Evolutionary conservation across 345 rosid genomes (phyloP).

Genomic region (Gossypioides kirkii): DNA sequence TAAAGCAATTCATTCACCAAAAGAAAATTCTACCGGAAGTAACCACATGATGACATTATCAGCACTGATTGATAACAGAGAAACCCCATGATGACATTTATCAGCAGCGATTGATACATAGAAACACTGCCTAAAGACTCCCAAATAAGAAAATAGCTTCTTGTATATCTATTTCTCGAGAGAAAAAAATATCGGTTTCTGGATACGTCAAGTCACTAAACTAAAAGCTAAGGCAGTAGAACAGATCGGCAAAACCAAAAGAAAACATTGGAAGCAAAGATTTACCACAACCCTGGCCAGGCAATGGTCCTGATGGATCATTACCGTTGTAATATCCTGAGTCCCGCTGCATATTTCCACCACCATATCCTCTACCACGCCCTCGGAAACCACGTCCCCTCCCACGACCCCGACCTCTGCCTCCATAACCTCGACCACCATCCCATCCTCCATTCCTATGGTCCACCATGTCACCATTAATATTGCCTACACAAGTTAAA

Average conservation of each 20-base stretch:
- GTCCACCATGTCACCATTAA: slow-evolving; percentile 30
- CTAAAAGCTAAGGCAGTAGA: not conserved
- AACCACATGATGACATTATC: not conserved
- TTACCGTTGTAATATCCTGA: slow-evolving; percentile 16
- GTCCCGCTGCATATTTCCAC: slow-evolving; percentile 19
- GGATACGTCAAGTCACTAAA: not conserved
- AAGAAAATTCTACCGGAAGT: not conserved
- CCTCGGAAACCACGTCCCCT: slow-evolving; percentile 44
- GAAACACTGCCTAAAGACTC: not conserved
- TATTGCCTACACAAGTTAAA: slow-evolving; percentile 25
- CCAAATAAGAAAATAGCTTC: not conserved
- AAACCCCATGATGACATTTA: too few relatives aligned
- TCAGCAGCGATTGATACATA: not conserved
- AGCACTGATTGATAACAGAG: too few relatives aligned
- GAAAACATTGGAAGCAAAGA: not conserved
- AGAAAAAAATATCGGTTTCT: not conserved
- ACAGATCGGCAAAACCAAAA: not conserved
- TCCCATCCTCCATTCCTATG: slow-evolving; percentile 44
- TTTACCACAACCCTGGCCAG: slow-evolving; percentile 19
- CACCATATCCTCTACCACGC: slow-evolving; percentile 28
- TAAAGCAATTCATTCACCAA: not conserved
- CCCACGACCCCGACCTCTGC: slow-evolving; percentile 47
- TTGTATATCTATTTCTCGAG: not conserved
- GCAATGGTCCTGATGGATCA: slow-evolving; percentile 14
- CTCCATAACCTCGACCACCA: slow-evolving; percentile 33